Percentiles rank a stretch among this genome's conserved stretches.
Conservation (phyloP, 805 yeast genomes). For the Nadsonia fulvescens region DNA sequence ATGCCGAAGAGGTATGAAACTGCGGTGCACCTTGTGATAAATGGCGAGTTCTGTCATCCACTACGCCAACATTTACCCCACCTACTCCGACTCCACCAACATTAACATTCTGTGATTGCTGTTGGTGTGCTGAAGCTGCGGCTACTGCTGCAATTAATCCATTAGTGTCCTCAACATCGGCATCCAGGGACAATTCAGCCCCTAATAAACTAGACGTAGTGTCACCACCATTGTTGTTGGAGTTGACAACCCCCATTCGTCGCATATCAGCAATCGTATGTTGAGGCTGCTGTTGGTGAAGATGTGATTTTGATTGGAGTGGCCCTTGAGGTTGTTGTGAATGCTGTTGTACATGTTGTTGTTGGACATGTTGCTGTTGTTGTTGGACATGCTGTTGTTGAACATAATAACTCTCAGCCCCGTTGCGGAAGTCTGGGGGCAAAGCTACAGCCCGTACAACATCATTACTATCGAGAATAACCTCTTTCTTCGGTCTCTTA, state of each 20-base stretch:
- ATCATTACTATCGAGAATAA: constrained; percentile 9
- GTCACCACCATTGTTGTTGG: too few species aligned
- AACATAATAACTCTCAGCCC: constrained; percentile 1
- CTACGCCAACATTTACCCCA: too few species aligned
- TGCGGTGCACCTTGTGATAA: too few species aligned
- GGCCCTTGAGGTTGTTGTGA: too few species aligned
- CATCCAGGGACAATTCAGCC: constrained; percentile 17
- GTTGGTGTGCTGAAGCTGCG: constrained; percentile 21
- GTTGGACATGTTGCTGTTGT: constrained; percentile 6
- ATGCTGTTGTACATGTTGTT: constrained; percentile 2
- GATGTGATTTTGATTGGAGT: background rate
- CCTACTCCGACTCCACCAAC: too few species aligned
- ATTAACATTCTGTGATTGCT: constrained; percentile 4
- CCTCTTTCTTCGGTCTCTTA: constrained; percentile 12
- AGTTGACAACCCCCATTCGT: too few species aligned
- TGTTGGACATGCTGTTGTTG: constrained; percentile 4
- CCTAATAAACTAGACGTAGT: constrained; percentile 4
- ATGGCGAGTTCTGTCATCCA: too few species aligned
- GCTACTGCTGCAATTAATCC: constrained; percentile 43
- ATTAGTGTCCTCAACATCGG: constrained; percentile 26
- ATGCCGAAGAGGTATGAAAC: too few species aligned
- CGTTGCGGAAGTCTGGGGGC: constrained; percentile 1
- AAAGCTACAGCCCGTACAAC: constrained; percentile 3
- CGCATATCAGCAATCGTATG: background rate
- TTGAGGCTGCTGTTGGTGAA: constrained; percentile 1